Base-by-base conservation (phyloP, 371 early-diverging fungal species). In the Saksenaea vasiformis region DNA sequence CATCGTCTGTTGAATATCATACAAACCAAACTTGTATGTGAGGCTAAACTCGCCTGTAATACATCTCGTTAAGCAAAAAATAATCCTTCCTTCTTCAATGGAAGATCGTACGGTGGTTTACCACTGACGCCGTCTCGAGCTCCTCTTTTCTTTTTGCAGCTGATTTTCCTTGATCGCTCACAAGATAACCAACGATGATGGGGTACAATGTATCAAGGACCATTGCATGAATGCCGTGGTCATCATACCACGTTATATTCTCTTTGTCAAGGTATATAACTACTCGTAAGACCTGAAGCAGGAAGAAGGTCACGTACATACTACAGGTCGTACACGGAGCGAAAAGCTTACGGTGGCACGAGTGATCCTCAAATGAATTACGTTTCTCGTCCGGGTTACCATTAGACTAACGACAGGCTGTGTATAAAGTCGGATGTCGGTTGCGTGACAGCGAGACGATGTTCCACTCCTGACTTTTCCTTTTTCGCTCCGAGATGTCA, bases 191-290 rank as follows among this genome's bases (percentile, higher is more conserved):
- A 17, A 66, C 31, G 36, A 66, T 51, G 27, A 66, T 53, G 26
- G 66, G 61, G 31, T 66, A 56, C n/a, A 66, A 36, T 35, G 66
- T 39, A 0, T 47, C 61, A 14, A 66, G 15, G 17, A 67, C 17
- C 28, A 38, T 27, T 5, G 37, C 22, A 44, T 65, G 66, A 55
- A 65, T 35, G 22, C 28, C 58, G 28, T 58, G 57, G 1, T 62
- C 54, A 34, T 62, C 62, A 51, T 62, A 67, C 67, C 67, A 67
- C 8, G 58, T 55, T 47, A 58, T 54, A 53, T 67, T 62, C 1
- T 39, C 41, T 26, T 57, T 51, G 11, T 56, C 39, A 27, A 67
- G 27, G 31, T 53, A 47, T 0, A 67, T 22, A 17, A 67, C 43
- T 15, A 67, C 62, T 10, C 62, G 44, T 4, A 67, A 31, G 8